A percentile compares a stretch with the other conserved stretches of the same genome.
These are phyloP conservation scores for Physcia stellaris DNA, from an alignment of 495 filamentous ascomycete species.

Conservation along the genomic window DNA sequence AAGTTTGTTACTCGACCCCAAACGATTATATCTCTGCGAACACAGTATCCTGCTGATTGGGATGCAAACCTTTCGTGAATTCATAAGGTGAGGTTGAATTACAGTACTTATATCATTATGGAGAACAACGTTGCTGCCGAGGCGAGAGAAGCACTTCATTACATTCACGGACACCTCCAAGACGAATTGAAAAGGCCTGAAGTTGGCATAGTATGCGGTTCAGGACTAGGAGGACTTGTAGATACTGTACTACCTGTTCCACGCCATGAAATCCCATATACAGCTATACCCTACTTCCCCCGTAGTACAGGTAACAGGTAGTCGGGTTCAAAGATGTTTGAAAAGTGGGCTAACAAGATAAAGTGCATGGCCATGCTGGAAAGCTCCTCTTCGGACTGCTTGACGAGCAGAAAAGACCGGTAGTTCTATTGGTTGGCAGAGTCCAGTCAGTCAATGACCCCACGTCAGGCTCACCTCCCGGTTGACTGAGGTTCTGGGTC, in stretches of 20 bases:
- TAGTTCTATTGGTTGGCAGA: conserved; percentile 61
- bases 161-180: conserved; percentile 29
- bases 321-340: neutral
- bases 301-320: conserved; percentile 40
- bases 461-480: neutral
- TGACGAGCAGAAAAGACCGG: conserved; percentile 36
- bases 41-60: too few species aligned
- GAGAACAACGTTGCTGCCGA: conserved; percentile 13
- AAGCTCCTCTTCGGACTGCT: conserved; percentile 60
- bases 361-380: conserved; percentile 59
- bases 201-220: conserved; percentile 62
- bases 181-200: conserved; percentile 34
- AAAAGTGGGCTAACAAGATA: conserved; percentile 5
- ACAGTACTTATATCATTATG: too few species aligned
- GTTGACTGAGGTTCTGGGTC: neutral
- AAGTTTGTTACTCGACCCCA: too few species aligned
- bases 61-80: too few species aligned
- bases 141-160: conserved; percentile 27
- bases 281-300: conserved; percentile 53
- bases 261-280: conserved; percentile 45
- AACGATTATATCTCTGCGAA: too few species aligned
- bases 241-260: conserved; percentile 39
- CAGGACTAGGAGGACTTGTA: conserved; percentile 55
- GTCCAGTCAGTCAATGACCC: conserved; percentile 45
- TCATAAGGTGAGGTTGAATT: too few species aligned